Conservation (phyloP, 805 yeast species). For the Priceomyces castillae region DNA sequence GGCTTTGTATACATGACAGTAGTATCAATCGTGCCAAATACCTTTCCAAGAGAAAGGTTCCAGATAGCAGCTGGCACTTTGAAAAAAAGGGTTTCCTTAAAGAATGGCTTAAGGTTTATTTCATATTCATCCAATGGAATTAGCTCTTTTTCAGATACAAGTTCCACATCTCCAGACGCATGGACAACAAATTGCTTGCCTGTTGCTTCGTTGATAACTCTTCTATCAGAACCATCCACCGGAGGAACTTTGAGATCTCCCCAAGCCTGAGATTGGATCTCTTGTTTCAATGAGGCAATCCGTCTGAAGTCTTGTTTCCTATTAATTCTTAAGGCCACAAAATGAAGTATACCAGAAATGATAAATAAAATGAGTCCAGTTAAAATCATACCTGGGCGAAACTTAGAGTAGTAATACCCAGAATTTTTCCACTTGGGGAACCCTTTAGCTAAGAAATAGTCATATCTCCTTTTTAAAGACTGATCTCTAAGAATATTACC, state of each 20-base stretch:
- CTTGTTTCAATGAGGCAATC: constrained; percentile 48
- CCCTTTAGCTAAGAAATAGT: constrained; percentile 76
- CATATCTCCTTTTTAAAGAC: constrained; percentile 66
- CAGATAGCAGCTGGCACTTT: constrained; percentile 43
- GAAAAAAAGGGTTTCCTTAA: constrained; percentile 47
- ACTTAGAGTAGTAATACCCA: constrained; percentile 62
- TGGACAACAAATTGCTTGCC: constrained; percentile 56
- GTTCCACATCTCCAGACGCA: constrained; percentile 54
- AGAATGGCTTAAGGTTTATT: constrained; percentile 43
- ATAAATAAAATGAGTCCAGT: constrained; percentile 51
- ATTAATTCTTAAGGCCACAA: constrained; percentile 50
- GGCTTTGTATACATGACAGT: constrained; percentile 9
- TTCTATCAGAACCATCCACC: constrained; percentile 48
- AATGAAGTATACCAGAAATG: constrained; percentile 58
- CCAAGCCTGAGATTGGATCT: constrained; percentile 56
- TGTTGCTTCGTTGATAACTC: constrained; percentile 37
- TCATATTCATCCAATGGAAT: constrained; percentile 47
- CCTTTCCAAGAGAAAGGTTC: constrained; percentile 46
- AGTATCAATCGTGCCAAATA: constrained; percentile 7
- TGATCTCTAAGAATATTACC: constrained; percentile 65
- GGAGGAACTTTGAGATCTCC: constrained; percentile 49
- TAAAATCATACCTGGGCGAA: constrained; percentile 60
- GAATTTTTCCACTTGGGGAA: constrained; percentile 80
- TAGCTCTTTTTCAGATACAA: constrained; percentile 44
- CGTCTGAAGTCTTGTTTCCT: constrained; percentile 57